These are phyloP conservation scores for Trichoderma sp. DNA, from an alignment of 2,329 filamentous ascomycete genomes.

Conservation along the genomic window DNA sequence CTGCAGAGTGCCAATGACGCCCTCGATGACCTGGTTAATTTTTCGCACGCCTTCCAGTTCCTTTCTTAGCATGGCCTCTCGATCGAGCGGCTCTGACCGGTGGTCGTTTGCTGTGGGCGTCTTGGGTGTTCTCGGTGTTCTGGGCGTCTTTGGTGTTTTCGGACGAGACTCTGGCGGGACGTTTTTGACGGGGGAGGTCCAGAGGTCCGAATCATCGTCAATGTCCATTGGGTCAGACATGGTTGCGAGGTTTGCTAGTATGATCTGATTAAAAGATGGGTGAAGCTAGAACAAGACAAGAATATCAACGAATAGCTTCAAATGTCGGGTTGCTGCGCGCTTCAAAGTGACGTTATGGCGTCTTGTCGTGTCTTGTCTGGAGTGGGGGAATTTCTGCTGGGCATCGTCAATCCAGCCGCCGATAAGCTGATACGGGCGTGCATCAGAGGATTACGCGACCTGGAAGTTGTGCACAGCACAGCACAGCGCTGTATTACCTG, in stretches of 20 bases:
- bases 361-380: background rate
- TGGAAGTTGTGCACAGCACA: slow-evolving; percentile 14
- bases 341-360: slow-evolving; percentile 21
- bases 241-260: background rate
- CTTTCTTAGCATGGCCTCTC: slow-evolving; percentile 72
- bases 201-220: slow-evolving; percentile 55
- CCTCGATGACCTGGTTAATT: slow-evolving; percentile 87
- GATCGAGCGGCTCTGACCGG: slow-evolving; percentile 55
- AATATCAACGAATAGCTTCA: background rate
- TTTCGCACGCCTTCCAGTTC: slow-evolving; percentile 83
- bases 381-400: slow-evolving; percentile 9
- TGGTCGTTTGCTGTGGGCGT: slow-evolving; percentile 48
- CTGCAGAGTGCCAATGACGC: slow-evolving; percentile 70
- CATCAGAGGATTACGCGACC: too few species aligned
- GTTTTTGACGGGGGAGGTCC: slow-evolving; percentile 48
- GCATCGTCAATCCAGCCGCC: background rate
- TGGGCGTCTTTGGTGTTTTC: slow-evolving; percentile 48
- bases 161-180: slow-evolving; percentile 38
- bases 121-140: slow-evolving; percentile 52
- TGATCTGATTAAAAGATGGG: background rate
- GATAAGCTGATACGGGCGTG: background rate
- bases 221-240: slow-evolving; percentile 52
- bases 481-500: background rate
- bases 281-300: background rate
- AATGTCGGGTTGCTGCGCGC: background rate